Base-by-base conservation (phyloP, 1,139 yeast genomes). In the Hanseniaspora uvarum region DNA sequence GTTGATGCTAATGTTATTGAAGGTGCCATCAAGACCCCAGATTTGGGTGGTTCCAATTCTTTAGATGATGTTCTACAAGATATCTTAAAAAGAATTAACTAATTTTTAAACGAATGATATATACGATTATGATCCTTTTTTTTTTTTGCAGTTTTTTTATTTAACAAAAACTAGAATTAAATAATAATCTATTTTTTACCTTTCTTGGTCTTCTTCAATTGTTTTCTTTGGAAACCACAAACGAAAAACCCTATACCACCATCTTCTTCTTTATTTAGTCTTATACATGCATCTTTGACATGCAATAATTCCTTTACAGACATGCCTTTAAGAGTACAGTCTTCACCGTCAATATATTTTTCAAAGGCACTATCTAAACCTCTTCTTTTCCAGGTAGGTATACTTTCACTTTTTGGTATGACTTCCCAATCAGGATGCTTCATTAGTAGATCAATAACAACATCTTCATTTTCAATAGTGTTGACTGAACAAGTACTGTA, bases 211-310 rank as follows among this genome's bases (percentile, higher is more conserved):
- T 47, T 52, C 18, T 46, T 46, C 10, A 44, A 16, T 40, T 46
- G 18, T 43, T 63, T 62, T 51, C 73, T 64, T 57, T 69, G 71
- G 55, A 71, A 70, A 46, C 71, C 63, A 4, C 68, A 97, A 0
- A 96, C 97, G 69, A 92, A 92, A 65, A 92, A 92, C 0, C 98
- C 98, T 61, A 92, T 92, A 12, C 98, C 98, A 37, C 97, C 96
- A 65, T 92, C 97, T 55, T 78, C 83, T 59, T 80, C 83, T 0
- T 97, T 96, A 46, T 80, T 68, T 0, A 92, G 85, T 59, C 98
- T 72, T 0, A 92, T 82, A 67, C 96, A 87, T 0, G 94, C 92
- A 2, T 83, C 88, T 0, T 96, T 95, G 49, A 85, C 65, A 39
- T 70, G 72, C 54, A 72, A 71, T n/a, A 76, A 72, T 39, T 70